Percentiles rank a stretch among this genome's conserved stretches.
Conservation (phyloP, 176 grass and related monocot species). For the Cenchrus americanus region DNA sequence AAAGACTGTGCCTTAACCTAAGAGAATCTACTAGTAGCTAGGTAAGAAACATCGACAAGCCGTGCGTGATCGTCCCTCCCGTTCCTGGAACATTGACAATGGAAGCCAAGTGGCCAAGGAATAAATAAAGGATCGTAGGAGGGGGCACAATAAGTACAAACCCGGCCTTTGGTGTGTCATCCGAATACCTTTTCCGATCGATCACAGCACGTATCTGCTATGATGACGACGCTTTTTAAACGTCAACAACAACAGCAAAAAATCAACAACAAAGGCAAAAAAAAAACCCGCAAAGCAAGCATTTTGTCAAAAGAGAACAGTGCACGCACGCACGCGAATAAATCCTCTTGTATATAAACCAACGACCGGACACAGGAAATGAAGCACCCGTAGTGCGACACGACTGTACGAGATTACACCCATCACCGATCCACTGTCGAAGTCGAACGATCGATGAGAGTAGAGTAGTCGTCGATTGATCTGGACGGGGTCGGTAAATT, state of each 20-base stretch:
- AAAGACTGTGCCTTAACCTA: no score
- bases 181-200: conserved; percentile 22
- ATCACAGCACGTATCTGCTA: conserved; percentile 5
- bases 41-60: neutral
- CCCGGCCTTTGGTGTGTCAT: conserved; percentile 4
- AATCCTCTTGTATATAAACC: neutral
- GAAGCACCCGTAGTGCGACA: neutral
- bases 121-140: neutral
- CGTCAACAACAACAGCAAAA: neutral
- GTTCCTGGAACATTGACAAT: neutral
- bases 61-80: neutral
- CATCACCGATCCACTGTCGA: neutral
- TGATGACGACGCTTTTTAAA: conserved; percentile 16
- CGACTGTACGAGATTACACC: neutral
- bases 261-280: neutral
- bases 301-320: conserved; percentile 37
- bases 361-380: neutral
- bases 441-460: no score
- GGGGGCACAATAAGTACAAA: conserved; percentile 32
- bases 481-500: no score
- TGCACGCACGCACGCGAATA: neutral
- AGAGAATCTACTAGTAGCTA: no score
- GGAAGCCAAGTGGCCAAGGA: conserved; percentile 19
- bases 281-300: neutral
- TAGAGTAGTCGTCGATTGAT: no score